Base-by-base conservation (phyloP, 2,329 filamentous ascomycete species). In the Harringtonia lauricola region DNA sequence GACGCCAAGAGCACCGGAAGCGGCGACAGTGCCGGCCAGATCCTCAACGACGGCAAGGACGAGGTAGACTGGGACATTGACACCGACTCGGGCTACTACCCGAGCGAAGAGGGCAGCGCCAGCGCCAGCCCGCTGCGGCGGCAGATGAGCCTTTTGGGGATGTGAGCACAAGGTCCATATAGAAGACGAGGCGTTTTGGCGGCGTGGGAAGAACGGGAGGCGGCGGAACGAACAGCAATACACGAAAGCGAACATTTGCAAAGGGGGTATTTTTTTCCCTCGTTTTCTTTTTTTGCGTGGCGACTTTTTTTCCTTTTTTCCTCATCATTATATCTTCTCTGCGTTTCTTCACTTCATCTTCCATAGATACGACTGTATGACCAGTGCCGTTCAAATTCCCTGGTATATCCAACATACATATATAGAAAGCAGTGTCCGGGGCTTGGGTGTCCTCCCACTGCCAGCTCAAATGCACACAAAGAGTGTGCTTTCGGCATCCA, bases 1-100 rank as follows among this genome's bases (percentile, higher is more conserved):
- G 81, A 83, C 44, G 62, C 69, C 41, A 60, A 68, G 43, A 49
- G 46, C n/a, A 52, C 53, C 21, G 50, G 52, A 36, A 54, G 54
- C 29, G 55, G 67, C 71, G 80, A 83, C 43, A 62, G 68, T 41
- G 60, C 67, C 42, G 48, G 42, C 10, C 51, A 53, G 12, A 51
- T 52, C 36, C 57, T 56, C 37, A 47, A 19, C 54, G 55, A 59
- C 30, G 75, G 75, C 3, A 72, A 72, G 10, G 70, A 71, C 3
- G 71, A 74, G 3, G 73, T 76, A 7, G 79, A 85, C 48, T 96
- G 92, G 80, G 92, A 98, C 58, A 96, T 98, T 52, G 92, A 96
- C 60, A 90, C 92, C 26, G 90, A 95, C 53, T 80, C 76, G 38
- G 78, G 73, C 31, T 81, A 71, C 57, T 79, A 81, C 57, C 73